These are phyloP conservation scores for Penicillium robsamsonii DNA, from an alignment of 495 filamentous ascomycete species.

Conservation along the genomic window DNA sequence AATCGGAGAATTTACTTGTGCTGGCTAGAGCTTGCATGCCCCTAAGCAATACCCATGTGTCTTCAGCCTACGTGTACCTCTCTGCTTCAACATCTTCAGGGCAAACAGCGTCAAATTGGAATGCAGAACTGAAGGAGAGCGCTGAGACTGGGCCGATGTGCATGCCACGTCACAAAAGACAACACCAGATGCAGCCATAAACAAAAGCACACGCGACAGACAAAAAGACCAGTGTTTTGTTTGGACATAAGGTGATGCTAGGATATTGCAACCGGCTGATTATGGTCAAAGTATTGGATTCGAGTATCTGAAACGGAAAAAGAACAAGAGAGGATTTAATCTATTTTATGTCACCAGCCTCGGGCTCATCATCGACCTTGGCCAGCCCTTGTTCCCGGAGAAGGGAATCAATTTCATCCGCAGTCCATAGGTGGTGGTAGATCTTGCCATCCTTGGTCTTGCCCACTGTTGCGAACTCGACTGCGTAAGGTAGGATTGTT, in stretches of 20 bases:
- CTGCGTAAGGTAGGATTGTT: slow-evolving; percentile 46
- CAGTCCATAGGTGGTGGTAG: slow-evolving; percentile 96
- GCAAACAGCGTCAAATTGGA: slow-evolving; percentile 23
- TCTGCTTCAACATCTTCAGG: slow-evolving; percentile 16
- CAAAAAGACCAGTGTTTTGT: neutral
- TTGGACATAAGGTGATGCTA: slow-evolving; percentile 4
- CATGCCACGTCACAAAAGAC: slow-evolving; percentile 43
- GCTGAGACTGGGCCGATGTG: slow-evolving; percentile 26
- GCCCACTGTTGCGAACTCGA: slow-evolving; percentile 98
- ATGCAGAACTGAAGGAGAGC: slow-evolving; percentile 21
- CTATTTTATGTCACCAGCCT: slow-evolving; percentile 58
- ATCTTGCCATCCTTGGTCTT: slow-evolving; percentile 92
- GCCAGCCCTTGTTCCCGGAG: slow-evolving; percentile 93
- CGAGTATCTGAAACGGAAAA: slow-evolving; percentile 25
- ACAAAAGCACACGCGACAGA: slow-evolving; percentile 3
- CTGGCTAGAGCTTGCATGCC: slow-evolving; percentile 2
- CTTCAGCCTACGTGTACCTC: slow-evolving; percentile 37
- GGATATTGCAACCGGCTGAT: slow-evolving; percentile 22
- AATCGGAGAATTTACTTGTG: slow-evolving; percentile 17
- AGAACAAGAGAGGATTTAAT: slow-evolving; percentile 32
- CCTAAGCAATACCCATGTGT: neutral
- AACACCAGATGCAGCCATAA: slow-evolving; percentile 30
- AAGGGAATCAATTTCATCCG: slow-evolving; percentile 92
- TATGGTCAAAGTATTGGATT: slow-evolving; percentile 20
- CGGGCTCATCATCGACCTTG: slow-evolving; percentile 76